Base-by-base conservation (phyloP, 2,329 filamentous ascomycete genomes). In the Aspergillus unguis region DNA sequence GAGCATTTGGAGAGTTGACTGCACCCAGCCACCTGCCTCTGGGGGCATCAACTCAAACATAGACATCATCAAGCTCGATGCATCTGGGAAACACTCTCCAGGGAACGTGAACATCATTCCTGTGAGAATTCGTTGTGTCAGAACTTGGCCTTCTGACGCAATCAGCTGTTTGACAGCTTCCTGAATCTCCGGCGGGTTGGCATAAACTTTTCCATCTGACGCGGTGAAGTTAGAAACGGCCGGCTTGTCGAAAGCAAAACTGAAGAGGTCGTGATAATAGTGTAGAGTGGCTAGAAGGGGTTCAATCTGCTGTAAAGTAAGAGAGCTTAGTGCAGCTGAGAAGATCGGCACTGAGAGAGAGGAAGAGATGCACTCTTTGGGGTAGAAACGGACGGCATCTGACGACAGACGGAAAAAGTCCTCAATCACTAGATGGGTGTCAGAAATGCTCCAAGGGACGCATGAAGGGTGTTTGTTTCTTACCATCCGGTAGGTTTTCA, bases 101-200 rank as follows among this genome's bases (percentile, higher is more conserved):
- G 94, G 95, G 75, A 99, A 99, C 0, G 88, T 95, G 70, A 96
- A 96, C 92, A 99, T 97, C 92, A 99, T 95, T 55, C 94, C 94
- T 1, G 92, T 94, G 76, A 99, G 80, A 53, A 95, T 86, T 58
- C 92, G 88, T 72, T 96, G 92, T 6, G 94, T 86, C 28, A 99
- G 78, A 51, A 84, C 76, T 64, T 90, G 86, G 35, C 94, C 91
- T 58, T 91, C 85, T 1, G 79, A 75, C 2, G 80, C 59, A 26
- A 95, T 75, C 48, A 96, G 80, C 55, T 83, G 80, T 70, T 87
- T 88, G 53, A 97, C 87, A 6, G 86, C 81, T 32, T 79, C 78
- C 60, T 85, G 86, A 26, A 96, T 81, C 60, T 92, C 85, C 3
- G 83, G 77, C 0, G 87, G 82, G 46, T 86, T 85, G 78, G 79